Evolutionary conservation across 768 basidiomycete species (phyloP), one percentile per base, ranked within the genome.

Genomic region (Collybia sordida): DNA sequence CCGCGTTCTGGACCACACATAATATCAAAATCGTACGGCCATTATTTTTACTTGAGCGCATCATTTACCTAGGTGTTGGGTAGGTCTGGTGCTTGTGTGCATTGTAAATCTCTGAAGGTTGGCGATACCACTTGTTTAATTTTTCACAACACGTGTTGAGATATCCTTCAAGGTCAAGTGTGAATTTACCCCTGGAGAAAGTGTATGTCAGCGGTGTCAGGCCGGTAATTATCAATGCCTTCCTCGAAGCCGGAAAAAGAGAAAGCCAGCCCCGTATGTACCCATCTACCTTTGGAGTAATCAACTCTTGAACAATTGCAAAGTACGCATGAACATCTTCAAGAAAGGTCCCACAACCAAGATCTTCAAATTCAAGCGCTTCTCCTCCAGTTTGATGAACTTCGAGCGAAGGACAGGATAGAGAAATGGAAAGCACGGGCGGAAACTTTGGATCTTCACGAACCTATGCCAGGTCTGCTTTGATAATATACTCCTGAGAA

Each of bases 41-140:
- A 35, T 4, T 24, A 14, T 12, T 22, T 35, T 22, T 25, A n/a
- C 17, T 15, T 12, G 9, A 1, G 11, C 28, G 6, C 28, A 7
- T 18, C 34, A 19, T 14, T 36, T 8, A 45, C 9, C n/a, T 36
- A 39, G 27, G 21, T 43, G 39, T 25, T 24, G 17, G 3, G 14
- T 41, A 81, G 80, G 27, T 68, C 73, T 46, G 76, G 78, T 21
- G 81, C 80, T 24, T 81, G 80, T 61, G 73, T 78, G 22, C 77
- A 81, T 50, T 82, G 81, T 63, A 81, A 82, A 63, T 77, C 78
- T 5, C 69, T 81, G 38, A 82, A 81, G 63, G 81, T 78, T 42
- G 40, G 65, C 22, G 18, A 34, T 22, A 42, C 47, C 6, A 40
- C n/a, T 6, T 24, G 4, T 15, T 41, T 11, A 11, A 28, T 28